phyloP scores from a whole-genome alignment of 2,329 filamentous ascomycete genomes.

The Elsinoe arachidis region DNA sequence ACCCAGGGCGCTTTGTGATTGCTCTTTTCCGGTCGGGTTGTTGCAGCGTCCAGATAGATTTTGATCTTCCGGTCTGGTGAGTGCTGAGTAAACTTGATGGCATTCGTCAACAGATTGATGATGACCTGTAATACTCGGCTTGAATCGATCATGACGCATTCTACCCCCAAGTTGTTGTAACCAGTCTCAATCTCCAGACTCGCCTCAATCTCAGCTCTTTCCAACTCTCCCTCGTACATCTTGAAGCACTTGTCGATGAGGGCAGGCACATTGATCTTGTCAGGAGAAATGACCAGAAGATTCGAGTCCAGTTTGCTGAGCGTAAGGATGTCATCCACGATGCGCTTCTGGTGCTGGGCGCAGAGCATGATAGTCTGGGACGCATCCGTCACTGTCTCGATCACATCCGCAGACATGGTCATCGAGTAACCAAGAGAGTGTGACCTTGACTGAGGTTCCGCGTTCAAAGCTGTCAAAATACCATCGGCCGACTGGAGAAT shows the following conservation, averaged over 20 bases:
- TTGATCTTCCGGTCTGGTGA: slow-evolving; percentile 29
- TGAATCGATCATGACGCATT: slow-evolving; percentile 34
- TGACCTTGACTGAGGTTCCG: background rate
- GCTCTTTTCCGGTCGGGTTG: slow-evolving; percentile 25
- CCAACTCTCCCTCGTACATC: slow-evolving; percentile 34
- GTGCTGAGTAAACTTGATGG: slow-evolving; percentile 39
- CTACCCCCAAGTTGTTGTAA: slow-evolving; percentile 27
- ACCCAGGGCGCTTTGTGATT: slow-evolving; percentile 29
- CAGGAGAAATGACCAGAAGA: slow-evolving; percentile 33
- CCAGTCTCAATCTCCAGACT: slow-evolving; percentile 30
- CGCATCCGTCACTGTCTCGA: slow-evolving; percentile 17
- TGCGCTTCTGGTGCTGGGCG: slow-evolving; percentile 29
- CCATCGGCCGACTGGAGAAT: slow-evolving; percentile 39
- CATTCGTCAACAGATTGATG: slow-evolving; percentile 37
- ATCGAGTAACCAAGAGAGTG: background rate
- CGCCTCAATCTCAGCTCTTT: slow-evolving; percentile 26
- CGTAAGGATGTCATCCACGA: slow-evolving; percentile 41
- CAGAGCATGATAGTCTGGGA: slow-evolving; percentile 26
- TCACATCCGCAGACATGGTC: background rate
- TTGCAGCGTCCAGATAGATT: slow-evolving; percentile 31
- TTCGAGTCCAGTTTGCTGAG: slow-evolving; percentile 31
- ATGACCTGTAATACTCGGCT: slow-evolving; percentile 37
- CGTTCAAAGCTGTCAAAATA: slow-evolving; percentile 29
- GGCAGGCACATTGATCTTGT: slow-evolving; percentile 29
- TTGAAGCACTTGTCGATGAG: slow-evolving; percentile 29